Evolutionary conservation across 1,139 yeast species (phyloP).

Genomic region (Debaryomyces singareniensis): DNA sequence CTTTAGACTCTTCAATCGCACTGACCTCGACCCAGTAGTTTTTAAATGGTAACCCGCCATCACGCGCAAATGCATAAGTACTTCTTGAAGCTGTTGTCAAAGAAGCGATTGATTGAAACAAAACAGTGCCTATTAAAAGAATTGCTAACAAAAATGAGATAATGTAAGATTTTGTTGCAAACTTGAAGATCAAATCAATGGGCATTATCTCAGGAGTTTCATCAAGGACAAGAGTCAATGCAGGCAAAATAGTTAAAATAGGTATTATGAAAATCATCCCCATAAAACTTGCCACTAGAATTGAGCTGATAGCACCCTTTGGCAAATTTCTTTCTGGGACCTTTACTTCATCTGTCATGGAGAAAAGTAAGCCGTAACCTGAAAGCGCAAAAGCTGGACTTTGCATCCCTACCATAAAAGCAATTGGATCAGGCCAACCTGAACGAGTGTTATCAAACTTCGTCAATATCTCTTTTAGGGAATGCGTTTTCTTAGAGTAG

Average conservation of each 20-base stretch:
- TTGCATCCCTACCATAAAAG: slow-evolving; percentile 70
- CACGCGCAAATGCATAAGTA: slow-evolving; percentile 84
- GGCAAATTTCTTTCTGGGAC: slow-evolving; percentile 73
- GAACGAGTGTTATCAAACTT: slow-evolving; percentile 64
- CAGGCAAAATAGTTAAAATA: slow-evolving; percentile 64
- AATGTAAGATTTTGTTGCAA: slow-evolving; percentile 61
- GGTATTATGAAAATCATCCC: slow-evolving; percentile 73
- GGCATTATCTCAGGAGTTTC: slow-evolving; percentile 62
- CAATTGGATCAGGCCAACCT: slow-evolving; percentile 64
- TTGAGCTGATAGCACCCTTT: slow-evolving; percentile 65
- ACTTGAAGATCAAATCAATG: slow-evolving; percentile 58
- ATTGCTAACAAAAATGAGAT: slow-evolving; percentile 63
- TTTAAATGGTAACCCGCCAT: slow-evolving; percentile 75
- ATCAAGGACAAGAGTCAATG: slow-evolving; percentile 48
- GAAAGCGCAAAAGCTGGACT: slow-evolving; percentile 74
- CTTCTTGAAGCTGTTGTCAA: slow-evolving; percentile 83
- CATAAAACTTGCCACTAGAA: slow-evolving; percentile 54
- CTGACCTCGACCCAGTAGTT: slow-evolving; percentile 62
- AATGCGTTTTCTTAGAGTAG: slow-evolving; percentile 56
- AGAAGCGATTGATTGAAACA: slow-evolving; percentile 75
- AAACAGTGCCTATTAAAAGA: slow-evolving; percentile 61
- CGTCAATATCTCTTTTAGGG: slow-evolving; percentile 55
- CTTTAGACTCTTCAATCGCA: slow-evolving; percentile 45
- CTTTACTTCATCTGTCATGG: slow-evolving; percentile 78
- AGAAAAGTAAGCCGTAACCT: slow-evolving; percentile 78